Evolutionary conservation across 495 filamentous ascomycete species (phyloP), one percentile per base, ranked within the genome.

Genomic region (Penicillium odoratum): DNA sequence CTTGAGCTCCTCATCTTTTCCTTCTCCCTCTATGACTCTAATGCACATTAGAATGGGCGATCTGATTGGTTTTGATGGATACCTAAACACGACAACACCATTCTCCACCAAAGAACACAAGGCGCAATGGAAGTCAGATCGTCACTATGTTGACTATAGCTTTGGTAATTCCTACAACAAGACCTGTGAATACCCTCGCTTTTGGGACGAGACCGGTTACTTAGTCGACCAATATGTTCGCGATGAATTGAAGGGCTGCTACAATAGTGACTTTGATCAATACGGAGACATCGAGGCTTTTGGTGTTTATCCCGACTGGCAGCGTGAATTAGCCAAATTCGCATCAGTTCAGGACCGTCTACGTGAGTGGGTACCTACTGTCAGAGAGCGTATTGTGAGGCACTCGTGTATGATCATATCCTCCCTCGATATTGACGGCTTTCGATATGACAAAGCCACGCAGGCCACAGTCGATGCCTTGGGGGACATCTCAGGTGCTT

Each of bases 301-400:
- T 58, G 87, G 86, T 55, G 82, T 85, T 28, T 88, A 76, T 51
- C 85, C 85, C 2, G 85, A 88, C 61, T 90, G 84, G 81, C 72
- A 88, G 62, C 78, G 80, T 62, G 81, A 90, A 69, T 74, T 91
- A 44, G 81, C 87, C 13, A 90, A 90, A 61, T 90, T 90, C 65
- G 85, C 86, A 31, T 88, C 81, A 36, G 88, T 90, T 4, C 88
- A 91, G 68, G 88, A 91, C 63, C 85, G 88, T 56, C 75, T 91
- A 9, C 83, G 88, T 30, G 88, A 89, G 60, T 91, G 88, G 88
- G 63, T 80, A 10, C 83, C 85, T 4, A 75, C 76, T 34, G 88
- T 90, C 3, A 68, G 76, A 26, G 74, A 81, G 36, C 82, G 83
- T 45, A 67, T 91, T 30, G 76, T 81, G 44, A 80, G 76, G 29